Evolutionary conservation across 257 asterid genomes (phyloP).

Genomic region (Verbascum thapsus): DNA sequence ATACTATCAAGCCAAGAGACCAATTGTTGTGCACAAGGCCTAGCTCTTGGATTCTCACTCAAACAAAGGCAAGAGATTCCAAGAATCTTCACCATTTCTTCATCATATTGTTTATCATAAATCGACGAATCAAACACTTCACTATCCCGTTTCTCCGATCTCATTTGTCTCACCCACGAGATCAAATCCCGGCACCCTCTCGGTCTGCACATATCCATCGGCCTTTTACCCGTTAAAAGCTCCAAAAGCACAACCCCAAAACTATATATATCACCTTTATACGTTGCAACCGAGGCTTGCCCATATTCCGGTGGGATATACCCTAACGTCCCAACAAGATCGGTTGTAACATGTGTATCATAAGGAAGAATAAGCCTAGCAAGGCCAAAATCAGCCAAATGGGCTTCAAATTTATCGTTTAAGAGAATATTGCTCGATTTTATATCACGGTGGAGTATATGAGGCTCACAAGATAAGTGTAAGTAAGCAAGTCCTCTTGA

Average conservation of each 20-base stretch:
- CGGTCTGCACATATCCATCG: constrained; percentile 80
- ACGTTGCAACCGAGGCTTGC: constrained; percentile 75
- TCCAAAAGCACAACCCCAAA: constrained; percentile 92
- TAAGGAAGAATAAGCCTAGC: constrained; percentile 80
- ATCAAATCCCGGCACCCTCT: constrained; percentile 62
- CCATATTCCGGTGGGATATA: constrained; percentile 91
- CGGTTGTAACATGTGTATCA: constrained; percentile 82
- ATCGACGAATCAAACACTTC: constrained; percentile 70
- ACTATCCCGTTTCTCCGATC: constrained; percentile 49
- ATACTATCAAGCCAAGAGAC: constrained; percentile 69
- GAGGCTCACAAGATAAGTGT: constrained; percentile 78
- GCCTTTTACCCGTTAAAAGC: constrained; percentile 85
- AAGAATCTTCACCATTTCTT: constrained; percentile 56
- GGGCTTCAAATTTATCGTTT: constrained; percentile 69
- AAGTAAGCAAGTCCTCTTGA: constrained; percentile 77
- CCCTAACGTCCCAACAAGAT: constrained; percentile 87
- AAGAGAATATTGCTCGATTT: constrained; percentile 81
- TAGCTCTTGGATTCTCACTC: constrained; percentile 60
- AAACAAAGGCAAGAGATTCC: constrained; percentile 73
- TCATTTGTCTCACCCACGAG: constrained; percentile 68
- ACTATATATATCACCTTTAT: constrained; percentile 84
- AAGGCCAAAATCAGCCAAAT: constrained; percentile 81
- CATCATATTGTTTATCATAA: constrained; percentile 49
- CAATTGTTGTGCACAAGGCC: constrained; percentile 66
- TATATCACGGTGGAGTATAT: constrained; percentile 75